A percentile compares a stretch with the other conserved stretches of the same genome.
These are phyloP conservation scores for Wallacemonas sp. DNA, from an alignment of 208 protist species.

Conservation along the genomic window DNA sequence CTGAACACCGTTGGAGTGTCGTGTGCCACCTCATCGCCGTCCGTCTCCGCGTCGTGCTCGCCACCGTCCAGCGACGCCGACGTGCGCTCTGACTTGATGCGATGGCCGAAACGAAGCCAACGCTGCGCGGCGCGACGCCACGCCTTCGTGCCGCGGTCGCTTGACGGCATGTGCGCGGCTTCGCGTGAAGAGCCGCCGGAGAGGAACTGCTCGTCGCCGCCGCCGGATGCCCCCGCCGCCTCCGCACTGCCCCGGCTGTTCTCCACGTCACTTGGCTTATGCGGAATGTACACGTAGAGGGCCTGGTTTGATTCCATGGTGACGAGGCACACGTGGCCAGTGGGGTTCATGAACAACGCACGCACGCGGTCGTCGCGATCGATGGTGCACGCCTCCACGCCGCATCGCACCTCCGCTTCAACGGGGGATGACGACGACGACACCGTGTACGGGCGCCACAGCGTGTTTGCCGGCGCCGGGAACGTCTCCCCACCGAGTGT, in stretches of 20 bases:
- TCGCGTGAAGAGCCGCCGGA: neutral
- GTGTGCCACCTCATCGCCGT: neutral
- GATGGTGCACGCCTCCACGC: conserved; percentile 12
- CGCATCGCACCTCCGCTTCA: neutral
- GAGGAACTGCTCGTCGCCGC: neutral
- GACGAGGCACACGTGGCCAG: conserved; percentile 46
- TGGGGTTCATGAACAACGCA: conserved; percentile 40
- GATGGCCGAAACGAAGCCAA: conserved; percentile 4
- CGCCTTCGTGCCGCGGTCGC: neutral
- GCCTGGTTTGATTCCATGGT: conserved; percentile 34
- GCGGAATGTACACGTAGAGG: conserved; percentile 44
- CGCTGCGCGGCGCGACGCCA: neutral
- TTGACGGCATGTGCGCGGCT: neutral
- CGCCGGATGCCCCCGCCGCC: neutral
- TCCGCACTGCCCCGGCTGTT: neutral
- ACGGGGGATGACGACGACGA: neutral
- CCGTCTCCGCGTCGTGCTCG: neutral
- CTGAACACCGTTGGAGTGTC: conserved; percentile 23
- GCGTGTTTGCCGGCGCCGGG: neutral
- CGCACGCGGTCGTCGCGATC: conserved; percentile 22
- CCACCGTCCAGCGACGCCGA: too few species aligned
- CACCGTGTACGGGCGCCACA: neutral
- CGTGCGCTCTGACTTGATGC: neutral
- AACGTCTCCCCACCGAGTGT: conserved; percentile 14
- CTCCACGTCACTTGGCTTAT: neutral